These are phyloP conservation scores for Kluyveromyces siamensis DNA, from an alignment of 805 yeast genomes.

Conservation along the genomic window DNA sequence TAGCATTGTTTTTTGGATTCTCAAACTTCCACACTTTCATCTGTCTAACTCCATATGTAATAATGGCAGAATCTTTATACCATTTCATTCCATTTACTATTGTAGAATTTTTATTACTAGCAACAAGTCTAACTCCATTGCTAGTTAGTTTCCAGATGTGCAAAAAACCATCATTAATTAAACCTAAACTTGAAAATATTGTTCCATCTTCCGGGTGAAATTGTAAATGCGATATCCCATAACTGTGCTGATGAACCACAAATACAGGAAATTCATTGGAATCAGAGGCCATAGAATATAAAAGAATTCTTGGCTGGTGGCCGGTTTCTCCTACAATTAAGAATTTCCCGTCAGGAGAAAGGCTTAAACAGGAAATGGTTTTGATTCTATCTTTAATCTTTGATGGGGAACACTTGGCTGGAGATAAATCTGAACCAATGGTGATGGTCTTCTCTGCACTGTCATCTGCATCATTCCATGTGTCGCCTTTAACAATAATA, in stretches of 20 bases:
- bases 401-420: constrained; percentile 9
- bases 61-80: constrained; percentile 38
- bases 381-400: constrained; percentile 34
- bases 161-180: constrained; percentile 60
- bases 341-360: constrained; percentile 44
- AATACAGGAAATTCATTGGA: constrained; percentile 42
- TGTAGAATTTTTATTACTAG: constrained; percentile 57
- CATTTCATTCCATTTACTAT: constrained; percentile 47
- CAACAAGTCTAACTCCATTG: constrained; percentile 30
- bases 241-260: constrained; percentile 51
- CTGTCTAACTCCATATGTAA: constrained; percentile 55
- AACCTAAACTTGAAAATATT: constrained; percentile 51
- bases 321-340: constrained; percentile 69
- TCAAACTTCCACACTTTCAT: constrained; percentile 53
- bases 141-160: constrained; percentile 46
- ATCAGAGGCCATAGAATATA: constrained; percentile 48
- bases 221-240: constrained; percentile 46
- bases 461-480: constrained; percentile 8
- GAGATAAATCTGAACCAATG: constrained; percentile 5
- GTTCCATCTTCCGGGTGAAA: constrained; percentile 50
- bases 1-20: not conserved
- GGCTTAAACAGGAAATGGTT: constrained; percentile 46
- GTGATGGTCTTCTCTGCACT: constrained; percentile 4
- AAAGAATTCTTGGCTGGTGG: constrained; percentile 53
- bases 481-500: not conserved